A percentile compares a stretch with the other conserved stretches of the same genome.
These are phyloP conservation scores for Didymella segeticola DNA, from an alignment of 2,329 filamentous ascomycete genomes.

Conservation along the genomic window DNA sequence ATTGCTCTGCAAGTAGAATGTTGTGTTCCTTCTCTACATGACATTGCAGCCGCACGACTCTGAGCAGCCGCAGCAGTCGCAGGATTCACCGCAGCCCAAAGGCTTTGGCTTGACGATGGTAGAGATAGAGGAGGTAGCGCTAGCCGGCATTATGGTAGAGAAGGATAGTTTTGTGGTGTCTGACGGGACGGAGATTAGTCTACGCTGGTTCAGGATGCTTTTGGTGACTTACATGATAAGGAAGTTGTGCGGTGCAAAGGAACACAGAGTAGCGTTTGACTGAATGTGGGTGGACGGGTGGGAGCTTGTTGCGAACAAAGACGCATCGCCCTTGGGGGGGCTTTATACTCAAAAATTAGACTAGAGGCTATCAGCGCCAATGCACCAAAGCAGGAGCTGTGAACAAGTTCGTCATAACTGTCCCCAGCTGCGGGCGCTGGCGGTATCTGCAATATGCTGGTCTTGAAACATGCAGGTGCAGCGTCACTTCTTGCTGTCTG, in stretches of 20 bases:
- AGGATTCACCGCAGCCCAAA: slow-evolving; percentile 45
- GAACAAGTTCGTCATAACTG: background rate
- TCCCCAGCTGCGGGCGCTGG: slow-evolving; percentile 13
- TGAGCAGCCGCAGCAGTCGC: slow-evolving; percentile 49
- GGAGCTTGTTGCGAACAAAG: background rate
- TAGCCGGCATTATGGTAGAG: slow-evolving; percentile 41
- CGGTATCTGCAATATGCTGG: slow-evolving; percentile 7
- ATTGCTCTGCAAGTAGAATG: background rate
- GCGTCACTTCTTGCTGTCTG: slow-evolving; percentile 7
- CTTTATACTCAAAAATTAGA: background rate
- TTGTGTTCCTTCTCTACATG: slow-evolving; percentile 33
- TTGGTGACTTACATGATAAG: background rate
- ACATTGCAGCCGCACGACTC: slow-evolving; percentile 48
- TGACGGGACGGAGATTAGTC: background rate
- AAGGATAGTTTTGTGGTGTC: background rate
- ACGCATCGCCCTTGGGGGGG: background rate
- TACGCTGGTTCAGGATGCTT: background rate
- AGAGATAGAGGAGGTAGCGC: slow-evolving; percentile 42
- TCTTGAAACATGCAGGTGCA: slow-evolving; percentile 17
- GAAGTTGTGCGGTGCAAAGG: too few species aligned
- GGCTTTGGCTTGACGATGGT: slow-evolving; percentile 49
- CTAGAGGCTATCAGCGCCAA: background rate
- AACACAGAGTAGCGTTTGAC: background rate
- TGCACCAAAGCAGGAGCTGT: background rate
- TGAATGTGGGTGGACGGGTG: background rate